These are phyloP conservation scores for Amanita pseudoporphyria DNA, from an alignment of 768 basidiomycete genomes.

Conservation along the genomic window DNA sequence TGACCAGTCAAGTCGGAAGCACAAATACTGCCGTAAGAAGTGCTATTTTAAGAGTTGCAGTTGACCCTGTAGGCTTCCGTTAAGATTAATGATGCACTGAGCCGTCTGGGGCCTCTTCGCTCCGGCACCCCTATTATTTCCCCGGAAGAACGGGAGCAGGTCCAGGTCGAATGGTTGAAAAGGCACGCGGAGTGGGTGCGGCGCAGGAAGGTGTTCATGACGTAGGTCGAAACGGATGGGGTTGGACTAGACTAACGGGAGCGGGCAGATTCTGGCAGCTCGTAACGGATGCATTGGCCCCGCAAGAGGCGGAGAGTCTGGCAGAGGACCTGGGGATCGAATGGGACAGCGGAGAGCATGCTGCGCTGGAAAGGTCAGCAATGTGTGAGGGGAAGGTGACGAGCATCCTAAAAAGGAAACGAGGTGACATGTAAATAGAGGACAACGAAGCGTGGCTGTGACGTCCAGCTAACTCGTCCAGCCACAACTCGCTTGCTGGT, in stretches of 20 bases:
- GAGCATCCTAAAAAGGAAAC: conserved; percentile 44
- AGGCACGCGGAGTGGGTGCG: conserved; percentile 80
- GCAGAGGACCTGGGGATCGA: conserved; percentile 80
- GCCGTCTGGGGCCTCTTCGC: conserved; percentile 54
- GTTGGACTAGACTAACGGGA: neutral
- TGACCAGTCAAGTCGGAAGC: conserved; percentile 44
- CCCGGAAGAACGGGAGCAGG: conserved; percentile 52
- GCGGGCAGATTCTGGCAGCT: conserved; percentile 67
- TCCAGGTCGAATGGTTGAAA: conserved; percentile 67
- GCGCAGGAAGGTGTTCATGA: conserved; percentile 66
- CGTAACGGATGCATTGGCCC: conserved; percentile 55
- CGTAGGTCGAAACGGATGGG: conserved; percentile 32
- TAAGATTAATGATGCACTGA: conserved; percentile 21
- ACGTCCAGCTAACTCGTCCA: conserved; percentile 10
- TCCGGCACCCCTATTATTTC: conserved; percentile 61
- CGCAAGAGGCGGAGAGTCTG: conserved; percentile 53
- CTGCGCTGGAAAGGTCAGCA: conserved; percentile 49
- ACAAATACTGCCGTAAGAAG: conserved; percentile 40
- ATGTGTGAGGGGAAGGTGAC: conserved; percentile 36
- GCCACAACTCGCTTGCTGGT: conserved; percentile 3
- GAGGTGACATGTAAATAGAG: conserved; percentile 15
- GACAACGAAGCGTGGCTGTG: conserved; percentile 21
- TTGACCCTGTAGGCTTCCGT: conserved; percentile 32
- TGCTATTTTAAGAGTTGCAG: conserved; percentile 7
- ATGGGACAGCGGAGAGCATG: conserved; percentile 65